Evolutionary conservation across 2,329 filamentous ascomycete species (phyloP), one percentile per base, ranked within the genome.

Genomic region (Aspergillus fumigatiaffinis): DNA sequence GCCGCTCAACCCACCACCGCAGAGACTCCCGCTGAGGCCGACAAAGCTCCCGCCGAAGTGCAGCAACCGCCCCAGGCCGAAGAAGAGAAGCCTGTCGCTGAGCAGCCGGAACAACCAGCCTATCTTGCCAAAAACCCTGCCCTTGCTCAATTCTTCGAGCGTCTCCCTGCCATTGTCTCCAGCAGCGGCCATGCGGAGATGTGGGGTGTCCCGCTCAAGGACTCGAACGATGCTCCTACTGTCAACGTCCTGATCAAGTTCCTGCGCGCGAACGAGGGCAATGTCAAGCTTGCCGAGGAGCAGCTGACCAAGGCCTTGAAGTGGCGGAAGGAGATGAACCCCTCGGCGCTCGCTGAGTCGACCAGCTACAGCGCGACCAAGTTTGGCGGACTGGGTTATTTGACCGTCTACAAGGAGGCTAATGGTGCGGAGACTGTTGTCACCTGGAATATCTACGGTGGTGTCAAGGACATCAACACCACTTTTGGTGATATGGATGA

Each of bases 381-480:
- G 76, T 97, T 94, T 66, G 84, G 80, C 7, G 87, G 87, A 1
- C 75, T 97, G 56, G 93, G 92, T 42, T 97, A 89, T 71, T 84
- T 96, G 52, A 91, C 91, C 1, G 81, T 81, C n/a, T 86, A 94
- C 64, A 76, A 81, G 54, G 79, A 79, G 44, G 80, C 81, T 38
- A 80, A 80, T 1, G 78, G 77, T 26, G 81, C 80, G 52, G 71
- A 77, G 55, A 72, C 84, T 66, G 74, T 96, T 55, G 87, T 92
- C 51, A 94, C 90, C 2, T 97, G 92, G 88, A 97, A 97, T 73
- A 87, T 97, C 68, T 97, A 97, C 71, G 92, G 92, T 14, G 85
- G 86, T 41, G 90, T 92, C 61, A 94, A 94, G 81, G 84, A 91
- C 66, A 86, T 91, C 60, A 84, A 89, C 63, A 80, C 81, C 57